These are phyloP conservation scores for Paramyrothecium roridum DNA, from an alignment of 2,329 filamentous ascomycete genomes.

Conservation along the genomic window DNA sequence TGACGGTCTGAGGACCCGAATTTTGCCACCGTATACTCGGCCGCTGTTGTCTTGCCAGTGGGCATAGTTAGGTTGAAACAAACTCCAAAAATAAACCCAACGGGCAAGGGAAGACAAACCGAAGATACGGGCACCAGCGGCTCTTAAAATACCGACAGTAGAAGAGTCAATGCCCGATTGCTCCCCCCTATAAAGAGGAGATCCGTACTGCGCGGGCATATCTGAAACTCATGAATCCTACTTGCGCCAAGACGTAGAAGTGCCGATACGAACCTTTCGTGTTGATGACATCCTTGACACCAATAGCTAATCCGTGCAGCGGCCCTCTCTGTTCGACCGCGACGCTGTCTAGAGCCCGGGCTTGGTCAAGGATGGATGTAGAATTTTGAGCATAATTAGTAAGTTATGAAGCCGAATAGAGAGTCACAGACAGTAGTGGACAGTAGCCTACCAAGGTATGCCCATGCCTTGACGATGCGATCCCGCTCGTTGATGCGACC, in stretches of 20 bases:
- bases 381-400: too few relatives aligned
- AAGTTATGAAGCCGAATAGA: too few relatives aligned
- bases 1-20: conserved; percentile 48
- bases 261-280: conserved; percentile 39
- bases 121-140: conserved; percentile 53
- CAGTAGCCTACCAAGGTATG: conserved; percentile 39
- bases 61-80: too few relatives aligned
- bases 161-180: conserved; percentile 48
- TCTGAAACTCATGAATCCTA: conserved; percentile 31
- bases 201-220: conserved; percentile 57
- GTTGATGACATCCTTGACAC: conserved; percentile 57
- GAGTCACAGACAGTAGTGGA: too few relatives aligned
- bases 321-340: conserved; percentile 46
- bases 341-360: conserved; percentile 45
- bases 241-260: too few relatives aligned
- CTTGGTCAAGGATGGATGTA: conserved; percentile 48
- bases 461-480: conserved; percentile 46
- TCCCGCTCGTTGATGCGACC: conserved; percentile 41
- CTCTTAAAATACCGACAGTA: conserved; percentile 44
- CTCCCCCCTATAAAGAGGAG: conserved; percentile 47
- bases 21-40: conserved; percentile 53
- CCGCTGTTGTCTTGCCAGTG: conserved; percentile 40
- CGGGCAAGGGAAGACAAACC: too few relatives aligned
- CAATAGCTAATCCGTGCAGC: conserved; percentile 56
- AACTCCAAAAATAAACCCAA: too few relatives aligned